Conservation (phyloP, 2,329 filamentous ascomycete genomes). For the Bipolaris victoriae region DNA sequence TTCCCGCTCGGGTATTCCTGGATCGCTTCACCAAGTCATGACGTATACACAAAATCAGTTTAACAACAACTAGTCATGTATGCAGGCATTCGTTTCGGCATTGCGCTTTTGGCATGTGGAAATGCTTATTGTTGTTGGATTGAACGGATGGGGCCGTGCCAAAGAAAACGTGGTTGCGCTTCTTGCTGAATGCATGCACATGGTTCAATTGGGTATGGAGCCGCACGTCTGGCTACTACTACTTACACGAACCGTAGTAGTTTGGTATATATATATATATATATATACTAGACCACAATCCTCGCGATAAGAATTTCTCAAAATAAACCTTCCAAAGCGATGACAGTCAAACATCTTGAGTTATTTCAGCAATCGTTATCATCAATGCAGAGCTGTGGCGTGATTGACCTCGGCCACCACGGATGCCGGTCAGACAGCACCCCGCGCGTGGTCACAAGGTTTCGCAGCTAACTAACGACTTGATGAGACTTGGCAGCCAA, state of each 20-base stretch:
- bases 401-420: not conserved
- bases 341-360: not conserved
- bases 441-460: not conserved
- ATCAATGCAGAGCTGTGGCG: not conserved
- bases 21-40: slow-evolving; percentile 21
- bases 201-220: not conserved
- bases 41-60: slow-evolving; percentile 21
- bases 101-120: slow-evolving; percentile 5
- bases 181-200: not conserved
- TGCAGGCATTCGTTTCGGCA: not conserved
- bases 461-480: slow-evolving; percentile 1
- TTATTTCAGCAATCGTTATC: not conserved
- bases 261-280: not conserved
- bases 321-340: too few species aligned
- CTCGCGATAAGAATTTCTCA: not conserved
- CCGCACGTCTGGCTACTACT: not conserved
- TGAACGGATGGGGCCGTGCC: not conserved
- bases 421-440: not conserved
- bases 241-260: not conserved
- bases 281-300: too few species aligned
- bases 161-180: not conserved
- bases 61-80: slow-evolving; percentile 5
- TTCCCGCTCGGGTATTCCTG: slow-evolving; percentile 10
- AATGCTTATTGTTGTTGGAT: slow-evolving; percentile 2
- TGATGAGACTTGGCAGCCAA: slow-evolving; percentile 7